Base-by-base conservation (phyloP, 2,329 filamentous ascomycete genomes). In the Pseudocercospora ulei region DNA sequence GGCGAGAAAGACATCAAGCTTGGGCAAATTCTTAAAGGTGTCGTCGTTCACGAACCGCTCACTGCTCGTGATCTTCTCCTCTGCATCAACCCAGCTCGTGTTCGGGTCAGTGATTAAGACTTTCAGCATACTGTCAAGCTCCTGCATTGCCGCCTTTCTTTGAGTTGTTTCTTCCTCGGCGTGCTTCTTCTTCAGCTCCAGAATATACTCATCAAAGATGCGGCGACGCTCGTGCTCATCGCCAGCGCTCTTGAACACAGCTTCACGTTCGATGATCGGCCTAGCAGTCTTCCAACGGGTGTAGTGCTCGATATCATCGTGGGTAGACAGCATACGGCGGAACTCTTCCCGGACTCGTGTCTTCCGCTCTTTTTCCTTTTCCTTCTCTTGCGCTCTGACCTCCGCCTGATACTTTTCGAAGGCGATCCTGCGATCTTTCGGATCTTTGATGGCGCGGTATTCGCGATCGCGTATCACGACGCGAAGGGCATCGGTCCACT, bases 391-490 rank as follows among this genome's bases (percentile, higher is more conserved):
- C 51, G 82, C 71, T 52, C 90, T 77, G 62, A 93, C 75, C 61
- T 96, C 85, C 54, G 85, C 73, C 59, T 84, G 85, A 68, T 90
- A 98, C 66, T 94, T 94, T 65, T 94, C 84, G 62, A 95, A 98
- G 11, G 86, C 84, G 50, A 78, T 72, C 63, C 85, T 90, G 51
- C 90, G 78, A 58, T 94, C 87, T 62, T 80, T 86, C 3, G 90
- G 85, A 55, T 95, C 86, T 56, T 88, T 90, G 51, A 98, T 78
- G 12, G 90, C 83, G 46, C 88, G 82, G 61, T 90, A 96, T 56
- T 95, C 85, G 29, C 86, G 78, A 51, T 98, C 90, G 56, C 82
- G 88, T 51, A 92, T 85, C 11, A 84, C 83, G 12, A 77, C 76
- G 36, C 82, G 80, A 66, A 98, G 78, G 2, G 85, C 77, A 61